A percentile compares a stretch with the other conserved stretches of the same genome.
Evolutionary conservation across 495 filamentous ascomycete genomes (phyloP).

Genomic region (Penicillium cataractarum): DNA sequence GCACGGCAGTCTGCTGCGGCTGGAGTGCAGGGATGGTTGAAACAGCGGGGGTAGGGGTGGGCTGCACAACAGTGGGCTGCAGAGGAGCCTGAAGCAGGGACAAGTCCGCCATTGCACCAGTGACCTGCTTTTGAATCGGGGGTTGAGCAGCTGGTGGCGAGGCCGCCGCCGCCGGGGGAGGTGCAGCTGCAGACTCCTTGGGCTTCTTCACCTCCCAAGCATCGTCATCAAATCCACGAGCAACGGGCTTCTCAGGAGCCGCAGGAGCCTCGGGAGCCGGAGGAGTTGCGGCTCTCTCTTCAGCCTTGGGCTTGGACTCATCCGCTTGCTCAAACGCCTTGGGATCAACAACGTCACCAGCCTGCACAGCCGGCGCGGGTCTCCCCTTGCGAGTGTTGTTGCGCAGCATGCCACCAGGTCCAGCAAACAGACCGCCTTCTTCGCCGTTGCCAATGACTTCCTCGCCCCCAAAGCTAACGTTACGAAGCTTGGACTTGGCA

Average conservation of each 20-base stretch:
- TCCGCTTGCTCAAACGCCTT: conserved; percentile 77
- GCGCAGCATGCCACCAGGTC: conserved; percentile 80
- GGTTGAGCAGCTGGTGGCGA: conserved; percentile 45
- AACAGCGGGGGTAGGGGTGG: conserved; percentile 35
- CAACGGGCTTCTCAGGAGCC: conserved; percentile 49
- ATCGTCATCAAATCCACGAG: conserved; percentile 88
- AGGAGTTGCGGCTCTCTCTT: conserved; percentile 47
- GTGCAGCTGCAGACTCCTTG: conserved; percentile 53
- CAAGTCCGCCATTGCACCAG: conserved; percentile 77
- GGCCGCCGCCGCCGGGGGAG: conserved; percentile 38
- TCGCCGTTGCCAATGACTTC: conserved; percentile 56
- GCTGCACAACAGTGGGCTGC: conserved; percentile 68
- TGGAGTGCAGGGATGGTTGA: conserved; percentile 36
- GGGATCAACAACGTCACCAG: conserved; percentile 82
- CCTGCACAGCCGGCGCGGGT: conserved; percentile 80
- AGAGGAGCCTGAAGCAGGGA: conserved; percentile 75
- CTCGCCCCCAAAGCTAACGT: conserved; percentile 63
- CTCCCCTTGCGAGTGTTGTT: conserved; percentile 97
- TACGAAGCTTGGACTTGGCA: conserved; percentile 60
- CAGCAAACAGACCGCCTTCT: conserved; percentile 83
- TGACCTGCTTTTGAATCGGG: conserved; percentile 55
- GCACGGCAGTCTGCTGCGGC: conserved; percentile 52
- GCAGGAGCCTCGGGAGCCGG: conserved; percentile 44
- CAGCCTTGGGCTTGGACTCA: conserved; percentile 44
- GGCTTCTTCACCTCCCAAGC: conserved; percentile 97